Conservation (phyloP, 2,329 filamentous ascomycete genomes). For the Xylariaceae sp. region DNA sequence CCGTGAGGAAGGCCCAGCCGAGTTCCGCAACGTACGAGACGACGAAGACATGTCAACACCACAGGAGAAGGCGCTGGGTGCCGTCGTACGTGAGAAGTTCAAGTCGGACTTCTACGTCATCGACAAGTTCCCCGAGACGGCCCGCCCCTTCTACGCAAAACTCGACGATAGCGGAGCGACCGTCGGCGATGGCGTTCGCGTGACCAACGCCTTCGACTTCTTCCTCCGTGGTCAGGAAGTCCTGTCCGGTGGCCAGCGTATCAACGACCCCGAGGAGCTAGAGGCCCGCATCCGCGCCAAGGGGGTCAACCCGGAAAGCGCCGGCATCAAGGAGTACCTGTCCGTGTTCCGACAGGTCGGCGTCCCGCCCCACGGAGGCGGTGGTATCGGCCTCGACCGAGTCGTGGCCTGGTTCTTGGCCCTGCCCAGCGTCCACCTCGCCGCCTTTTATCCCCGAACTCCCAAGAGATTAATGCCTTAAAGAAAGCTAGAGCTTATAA, state of each 20-base stretch:
- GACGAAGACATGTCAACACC: conserved; percentile 76
- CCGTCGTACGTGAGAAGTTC: conserved; percentile 80
- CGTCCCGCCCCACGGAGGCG: conserved; percentile 84
- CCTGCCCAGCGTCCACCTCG: conserved; percentile 54
- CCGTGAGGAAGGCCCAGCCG: conserved; percentile 64
- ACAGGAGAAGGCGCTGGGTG: conserved; percentile 84
- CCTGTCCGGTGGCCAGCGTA: conserved; percentile 84
- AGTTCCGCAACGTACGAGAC: conserved; percentile 63
- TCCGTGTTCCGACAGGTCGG: conserved; percentile 75
- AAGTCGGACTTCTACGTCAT: conserved; percentile 94
- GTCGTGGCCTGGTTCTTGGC: conserved; percentile 65
- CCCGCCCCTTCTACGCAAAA: conserved; percentile 85
- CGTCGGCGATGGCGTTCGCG: conserved; percentile 17
- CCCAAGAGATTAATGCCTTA: conserved; percentile 54
- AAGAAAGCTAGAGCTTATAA: no score
- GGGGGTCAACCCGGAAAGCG: conserved; percentile 70
- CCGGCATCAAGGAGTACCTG: conserved; percentile 84
- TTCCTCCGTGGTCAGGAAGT: conserved; percentile 90
- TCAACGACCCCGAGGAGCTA: conserved; percentile 72
- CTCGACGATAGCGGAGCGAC: conserved; percentile 51
- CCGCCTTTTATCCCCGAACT: conserved; percentile 54
- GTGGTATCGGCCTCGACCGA: conserved; percentile 84
- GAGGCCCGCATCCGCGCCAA: conserved; percentile 71
- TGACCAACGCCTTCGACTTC: conserved; percentile 59
- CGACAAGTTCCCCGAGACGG: conserved; percentile 88